phyloP scores from a whole-genome alignment of 129 eudicot species.

The Artemisia argyi region DNA sequence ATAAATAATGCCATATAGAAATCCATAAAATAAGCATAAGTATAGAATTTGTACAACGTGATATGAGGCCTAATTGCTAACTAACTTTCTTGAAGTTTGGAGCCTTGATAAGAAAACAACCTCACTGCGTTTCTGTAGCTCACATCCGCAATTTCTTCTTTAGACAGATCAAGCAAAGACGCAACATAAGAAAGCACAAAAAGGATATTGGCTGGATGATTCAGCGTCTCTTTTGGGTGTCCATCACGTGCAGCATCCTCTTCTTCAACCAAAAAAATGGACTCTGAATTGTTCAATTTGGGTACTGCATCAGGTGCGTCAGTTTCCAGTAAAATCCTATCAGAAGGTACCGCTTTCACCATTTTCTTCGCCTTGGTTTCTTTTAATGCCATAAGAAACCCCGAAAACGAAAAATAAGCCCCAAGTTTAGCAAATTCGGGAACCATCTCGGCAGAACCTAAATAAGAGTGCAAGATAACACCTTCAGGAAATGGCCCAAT shows the following conservation, averaged over 20 bases:
- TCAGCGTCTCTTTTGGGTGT: slow-evolving; percentile 44
- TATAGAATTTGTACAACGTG: neutral
- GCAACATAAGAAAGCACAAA: slow-evolving; percentile 77
- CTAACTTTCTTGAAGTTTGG: slow-evolving; percentile 53
- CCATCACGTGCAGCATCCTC: slow-evolving; percentile 33
- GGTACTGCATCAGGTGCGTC: slow-evolving; percentile 97
- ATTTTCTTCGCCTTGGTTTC: slow-evolving; percentile 81
- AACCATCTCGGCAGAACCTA: slow-evolving; percentile 98
- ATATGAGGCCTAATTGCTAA: neutral
- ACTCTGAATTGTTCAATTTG: slow-evolving; percentile 25
- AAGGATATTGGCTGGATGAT: slow-evolving; percentile 90
- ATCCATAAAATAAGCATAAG: too few relatives aligned
- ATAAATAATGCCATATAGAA: too few relatives aligned
- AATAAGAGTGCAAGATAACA: slow-evolving; percentile 74
- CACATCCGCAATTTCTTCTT: slow-evolving; percentile 66
- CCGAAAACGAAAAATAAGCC: slow-evolving; percentile 94
- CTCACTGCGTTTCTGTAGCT: slow-evolving; percentile 68
- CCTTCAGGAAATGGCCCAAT: slow-evolving; percentile 90
- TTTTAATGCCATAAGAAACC: slow-evolving; percentile 82
- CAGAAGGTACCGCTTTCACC: slow-evolving; percentile 74
- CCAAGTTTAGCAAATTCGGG: slow-evolving; percentile 80
- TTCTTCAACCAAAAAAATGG: slow-evolving; percentile 49
- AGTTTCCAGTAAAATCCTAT: slow-evolving; percentile 87
- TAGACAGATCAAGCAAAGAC: slow-evolving; percentile 57
- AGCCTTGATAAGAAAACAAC: slow-evolving; percentile 81